Evolutionary conservation across 2,329 filamentous ascomycete species (phyloP).

Genomic region (Aspergillus sp.): DNA sequence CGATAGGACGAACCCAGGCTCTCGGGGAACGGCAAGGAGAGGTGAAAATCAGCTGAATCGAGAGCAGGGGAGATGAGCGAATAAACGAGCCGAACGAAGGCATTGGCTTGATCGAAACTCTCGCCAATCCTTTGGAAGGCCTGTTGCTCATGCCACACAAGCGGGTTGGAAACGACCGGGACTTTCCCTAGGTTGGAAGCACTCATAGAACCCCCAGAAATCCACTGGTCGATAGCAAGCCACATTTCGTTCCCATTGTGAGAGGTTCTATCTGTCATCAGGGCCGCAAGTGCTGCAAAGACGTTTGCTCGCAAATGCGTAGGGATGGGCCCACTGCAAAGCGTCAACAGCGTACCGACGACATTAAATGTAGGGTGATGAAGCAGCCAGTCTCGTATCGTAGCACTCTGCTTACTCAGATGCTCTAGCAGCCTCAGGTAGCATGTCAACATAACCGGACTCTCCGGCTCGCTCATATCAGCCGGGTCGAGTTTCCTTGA

Average conservation of each 20-base stretch:
- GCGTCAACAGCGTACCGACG: slow-evolving; percentile 71
- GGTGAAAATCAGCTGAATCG: slow-evolving; percentile 58
- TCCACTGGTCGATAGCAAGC: slow-evolving; percentile 77
- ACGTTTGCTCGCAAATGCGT: slow-evolving; percentile 78
- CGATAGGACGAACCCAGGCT: slow-evolving; percentile 75
- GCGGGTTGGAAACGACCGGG: slow-evolving; percentile 44
- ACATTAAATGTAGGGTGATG: slow-evolving; percentile 68
- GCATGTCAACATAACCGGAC: slow-evolving; percentile 92
- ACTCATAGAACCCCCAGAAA: slow-evolving; percentile 56
- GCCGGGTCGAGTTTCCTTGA: slow-evolving; percentile 64
- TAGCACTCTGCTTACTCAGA: slow-evolving; percentile 71
- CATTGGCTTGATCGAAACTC: slow-evolving; percentile 81
- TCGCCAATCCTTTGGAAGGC: slow-evolving; percentile 74
- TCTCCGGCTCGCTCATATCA: slow-evolving; percentile 85
- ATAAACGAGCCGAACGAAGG: slow-evolving; percentile 77
- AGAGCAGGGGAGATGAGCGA: slow-evolving; percentile 65
- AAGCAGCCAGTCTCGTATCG: slow-evolving; percentile 73
- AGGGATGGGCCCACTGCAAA: slow-evolving; percentile 76
- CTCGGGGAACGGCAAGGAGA: slow-evolving; percentile 84
- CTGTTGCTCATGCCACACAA: slow-evolving; percentile 54
- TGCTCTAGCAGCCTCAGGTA: slow-evolving; percentile 87
- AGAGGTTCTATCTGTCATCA: slow-evolving; percentile 73
- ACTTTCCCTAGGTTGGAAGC: slow-evolving; percentile 50
- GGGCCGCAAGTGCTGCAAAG: slow-evolving; percentile 73
- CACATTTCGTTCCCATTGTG: slow-evolving; percentile 74